Base-by-base conservation (phyloP, 2,329 filamentous ascomycete genomes). In the Pseudogymnoascus sp. region DNA sequence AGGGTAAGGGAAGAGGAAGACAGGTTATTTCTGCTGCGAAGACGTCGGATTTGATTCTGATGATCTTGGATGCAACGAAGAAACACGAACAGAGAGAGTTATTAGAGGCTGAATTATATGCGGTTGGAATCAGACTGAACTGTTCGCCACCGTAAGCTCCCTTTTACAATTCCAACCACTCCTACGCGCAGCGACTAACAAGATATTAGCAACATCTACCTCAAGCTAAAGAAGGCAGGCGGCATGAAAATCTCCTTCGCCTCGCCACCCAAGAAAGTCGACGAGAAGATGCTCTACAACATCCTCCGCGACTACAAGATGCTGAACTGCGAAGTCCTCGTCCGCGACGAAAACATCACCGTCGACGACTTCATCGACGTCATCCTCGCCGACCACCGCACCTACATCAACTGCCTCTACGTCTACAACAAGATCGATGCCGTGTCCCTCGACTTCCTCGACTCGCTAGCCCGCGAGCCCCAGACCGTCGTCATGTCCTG, bases 341-440 rank as follows among this genome's bases (percentile, higher is more conserved):
- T 99, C 14, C 89, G 94, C 70, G 94, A 99, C 74, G 94, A 99
- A 73, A 87, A 95, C 74, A 91, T 89, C 42, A 97, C 94, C 0
- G 92, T 99, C 37, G 94, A 99, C 78, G 93, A 99, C 77, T 90
- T 99, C 75, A 99, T 99, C 78, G 94, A 99, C 75, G 92, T 97
- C 66, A 97, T 99, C 77, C 97, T 97, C 93, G 96, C 94, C 77
- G 91, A 97, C 73, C 94, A 99, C 80, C 83, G 94, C 73, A 99
- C 96, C 76, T 99, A 99, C 80, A 97, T 99, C 80, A 85, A 70
- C 74, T 88, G 91, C 73, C 82, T 99, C 33, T 99, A 99, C 77
- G 93, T 97, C 33, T 99, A 99, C 86, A 99, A 99, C 88, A 99
- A 99, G 79, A 96, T 99, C 78, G 94, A 99, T 78, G 88, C 86